These are phyloP conservation scores for Mrakia blollopis DNA, from an alignment of 768 basidiomycete species.

Conservation along the genomic window DNA sequence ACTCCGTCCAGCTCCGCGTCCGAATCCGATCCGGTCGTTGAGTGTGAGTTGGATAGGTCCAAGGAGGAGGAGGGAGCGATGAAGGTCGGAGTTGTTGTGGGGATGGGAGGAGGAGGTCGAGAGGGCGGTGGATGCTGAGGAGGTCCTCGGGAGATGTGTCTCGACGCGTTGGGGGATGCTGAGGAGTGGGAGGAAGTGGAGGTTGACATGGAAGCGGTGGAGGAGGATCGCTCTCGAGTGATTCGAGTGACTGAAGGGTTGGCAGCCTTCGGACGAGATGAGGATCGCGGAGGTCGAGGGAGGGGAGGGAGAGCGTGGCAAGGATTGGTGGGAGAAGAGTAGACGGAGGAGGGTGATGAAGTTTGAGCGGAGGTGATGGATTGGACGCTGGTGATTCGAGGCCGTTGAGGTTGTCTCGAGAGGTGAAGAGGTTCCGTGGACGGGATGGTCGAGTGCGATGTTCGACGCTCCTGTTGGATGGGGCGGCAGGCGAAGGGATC, in stretches of 20 bases:
- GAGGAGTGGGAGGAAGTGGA: not conserved
- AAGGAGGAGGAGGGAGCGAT: constrained; percentile 11
- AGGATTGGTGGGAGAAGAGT: not conserved
- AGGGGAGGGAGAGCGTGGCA: not conserved
- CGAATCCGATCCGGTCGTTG: not conserved
- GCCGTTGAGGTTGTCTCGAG: not conserved
- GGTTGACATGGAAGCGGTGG: not conserved
- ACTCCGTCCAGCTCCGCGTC: constrained; percentile 15
- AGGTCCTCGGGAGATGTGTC: not conserved
- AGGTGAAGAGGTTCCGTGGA: not conserved
- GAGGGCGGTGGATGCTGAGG: constrained; percentile 10
- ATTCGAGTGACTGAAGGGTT: constrained; percentile 16
- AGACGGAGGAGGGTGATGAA: not conserved
- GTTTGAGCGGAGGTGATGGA: not conserved
- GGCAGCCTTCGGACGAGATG: constrained; percentile 1
- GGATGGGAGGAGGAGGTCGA: constrained; percentile 12
- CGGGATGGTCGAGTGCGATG: not conserved
- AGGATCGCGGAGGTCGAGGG: not conserved
- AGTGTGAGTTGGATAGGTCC: too few relatives aligned
- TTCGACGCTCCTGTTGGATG: not conserved
- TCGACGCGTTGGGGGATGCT: not conserved
- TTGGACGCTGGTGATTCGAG: not conserved
- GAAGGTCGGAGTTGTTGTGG: not conserved
- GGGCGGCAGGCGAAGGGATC: not conserved
- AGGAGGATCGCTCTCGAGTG: constrained; percentile 10